Evolutionary conservation across 2,329 filamentous ascomycete genomes (phyloP).

Genomic region (Botrytis cinerea): DNA sequence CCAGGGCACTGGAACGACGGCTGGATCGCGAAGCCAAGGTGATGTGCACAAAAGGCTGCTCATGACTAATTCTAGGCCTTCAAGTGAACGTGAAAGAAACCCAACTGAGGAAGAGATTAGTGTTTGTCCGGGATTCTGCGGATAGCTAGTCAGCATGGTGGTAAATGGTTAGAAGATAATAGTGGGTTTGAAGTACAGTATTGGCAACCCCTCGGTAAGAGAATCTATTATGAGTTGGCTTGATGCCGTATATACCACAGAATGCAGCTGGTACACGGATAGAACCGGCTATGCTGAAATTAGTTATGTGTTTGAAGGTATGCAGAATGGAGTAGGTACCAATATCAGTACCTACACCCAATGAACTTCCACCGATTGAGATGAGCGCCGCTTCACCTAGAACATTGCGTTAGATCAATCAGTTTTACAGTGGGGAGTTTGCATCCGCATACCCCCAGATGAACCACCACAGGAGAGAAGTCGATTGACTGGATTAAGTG

Average conservation of each 20-base stretch:
- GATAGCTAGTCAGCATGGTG: background rate
- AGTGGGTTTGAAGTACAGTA: constrained; percentile 42
- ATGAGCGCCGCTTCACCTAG: constrained; percentile 35
- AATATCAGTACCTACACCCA: constrained; percentile 38
- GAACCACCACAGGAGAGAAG: constrained; percentile 60
- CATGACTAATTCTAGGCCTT: constrained; percentile 54
- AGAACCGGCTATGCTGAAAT: constrained; percentile 25
- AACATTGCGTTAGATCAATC: background rate
- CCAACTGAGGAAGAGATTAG: constrained; percentile 62
- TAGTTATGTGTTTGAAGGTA: background rate
- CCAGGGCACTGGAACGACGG: constrained; percentile 64
- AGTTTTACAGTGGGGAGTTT: background rate
- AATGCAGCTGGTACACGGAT: constrained; percentile 42
- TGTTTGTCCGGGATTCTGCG: constrained; percentile 52
- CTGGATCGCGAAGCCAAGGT: constrained; percentile 66
- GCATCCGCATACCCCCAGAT: constrained; percentile 50
- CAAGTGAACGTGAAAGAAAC: constrained; percentile 56
- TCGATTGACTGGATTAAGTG: constrained; percentile 58
- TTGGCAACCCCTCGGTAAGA: constrained; percentile 58
- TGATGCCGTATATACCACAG: constrained; percentile 42
- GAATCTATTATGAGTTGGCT: constrained; percentile 41
- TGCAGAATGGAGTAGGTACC: constrained; percentile 19
- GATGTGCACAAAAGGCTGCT: constrained; percentile 55
- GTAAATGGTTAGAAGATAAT: background rate
- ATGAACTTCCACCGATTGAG: constrained; percentile 30